Evolutionary conservation across 495 filamentous ascomycete species (phyloP), one percentile per base, ranked within the genome.

Genomic region (Podospora pseudoanserina): DNA sequence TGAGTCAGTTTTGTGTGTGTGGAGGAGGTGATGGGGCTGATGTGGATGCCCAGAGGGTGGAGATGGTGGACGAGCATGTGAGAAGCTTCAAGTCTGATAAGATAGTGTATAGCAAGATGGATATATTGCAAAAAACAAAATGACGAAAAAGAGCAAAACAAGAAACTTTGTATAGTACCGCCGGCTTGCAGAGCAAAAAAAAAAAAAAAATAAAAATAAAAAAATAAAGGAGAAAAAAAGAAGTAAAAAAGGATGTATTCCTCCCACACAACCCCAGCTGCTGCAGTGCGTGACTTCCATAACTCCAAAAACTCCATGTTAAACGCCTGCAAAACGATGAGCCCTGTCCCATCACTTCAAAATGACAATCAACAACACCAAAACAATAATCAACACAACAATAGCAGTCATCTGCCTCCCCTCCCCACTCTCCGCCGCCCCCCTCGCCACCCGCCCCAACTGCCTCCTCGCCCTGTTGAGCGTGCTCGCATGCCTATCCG

Each of bases 351-450:
- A 49, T 79, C 75, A 93, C 82, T 94, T 94, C 80, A 93, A 73
- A 63, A 94, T 85, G 49, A 88, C 84, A 79, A 95, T 93, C 75
- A 95, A 75, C 71, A 95, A 79, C 13, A 95, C 87, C 74, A 95
- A 75, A 9, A 94, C 79, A 66, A 94, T 84, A 68, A 95, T 93
- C 77, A 95, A 71, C 34, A 89, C 81, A 39, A 91, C 80, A 70
- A 95, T 95, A 44, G 89, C 86, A 72, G 88, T 90, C 84, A 93
- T 83, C 77, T 90, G 90, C 86, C 89, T 87, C 76, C 92, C 91
- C 70, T 97, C 93, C 59, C 87, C 86, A 77, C 92, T 90, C 70
- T 96, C 92, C 67, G 86, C 86, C 3, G 92, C 92, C 71, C 87
- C 87, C 67, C 87, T 81, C 15, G 89, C 88, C 58, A 99, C 82